phyloP scores from a whole-genome alignment of 352 stramenopile genomes.

The Pythium guiyangense region DNA sequence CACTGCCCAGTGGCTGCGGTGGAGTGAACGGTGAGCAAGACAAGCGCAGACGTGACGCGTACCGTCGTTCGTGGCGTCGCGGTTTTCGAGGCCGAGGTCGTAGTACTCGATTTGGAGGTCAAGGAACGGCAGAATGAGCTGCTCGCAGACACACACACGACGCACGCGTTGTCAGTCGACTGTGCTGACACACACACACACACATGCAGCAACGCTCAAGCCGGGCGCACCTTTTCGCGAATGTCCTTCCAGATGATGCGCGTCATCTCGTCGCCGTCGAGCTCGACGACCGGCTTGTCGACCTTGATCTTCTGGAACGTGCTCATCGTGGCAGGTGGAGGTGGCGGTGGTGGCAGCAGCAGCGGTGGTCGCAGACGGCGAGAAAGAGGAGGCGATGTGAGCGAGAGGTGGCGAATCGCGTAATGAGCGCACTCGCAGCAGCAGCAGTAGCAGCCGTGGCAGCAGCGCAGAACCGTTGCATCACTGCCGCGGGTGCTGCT shows the following conservation, averaged over 20 bases:
- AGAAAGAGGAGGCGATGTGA: background rate
- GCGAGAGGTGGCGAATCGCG: background rate
- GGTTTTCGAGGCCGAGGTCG: constrained; percentile 73
- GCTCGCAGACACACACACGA: background rate
- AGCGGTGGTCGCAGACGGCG: background rate
- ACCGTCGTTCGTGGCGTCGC: constrained; percentile 78
- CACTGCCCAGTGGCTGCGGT: background rate
- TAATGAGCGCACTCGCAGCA: background rate
- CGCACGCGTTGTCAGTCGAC: too few species aligned
- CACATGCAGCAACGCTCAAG: background rate
- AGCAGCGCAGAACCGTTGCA: background rate
- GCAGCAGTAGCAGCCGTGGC: background rate
- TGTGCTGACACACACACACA: background rate
- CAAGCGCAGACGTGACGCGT: background rate
- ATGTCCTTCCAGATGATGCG: constrained; percentile 72
- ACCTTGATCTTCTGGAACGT: constrained; percentile 68
- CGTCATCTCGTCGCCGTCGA: constrained; percentile 88
- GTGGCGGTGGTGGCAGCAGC: background rate
- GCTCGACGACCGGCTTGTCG: constrained; percentile 77
- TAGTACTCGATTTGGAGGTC: constrained; percentile 87
- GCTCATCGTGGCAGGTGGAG: constrained; percentile 5
- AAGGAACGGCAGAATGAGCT: constrained; percentile 80
- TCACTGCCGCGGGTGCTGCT: too few species aligned
- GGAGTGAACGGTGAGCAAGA: too few species aligned
- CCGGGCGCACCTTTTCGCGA: constrained; percentile 32